These are phyloP conservation scores for Salix koriyanagi DNA, from an alignment of 345 rosid genomes.

Conservation along the genomic window DNA sequence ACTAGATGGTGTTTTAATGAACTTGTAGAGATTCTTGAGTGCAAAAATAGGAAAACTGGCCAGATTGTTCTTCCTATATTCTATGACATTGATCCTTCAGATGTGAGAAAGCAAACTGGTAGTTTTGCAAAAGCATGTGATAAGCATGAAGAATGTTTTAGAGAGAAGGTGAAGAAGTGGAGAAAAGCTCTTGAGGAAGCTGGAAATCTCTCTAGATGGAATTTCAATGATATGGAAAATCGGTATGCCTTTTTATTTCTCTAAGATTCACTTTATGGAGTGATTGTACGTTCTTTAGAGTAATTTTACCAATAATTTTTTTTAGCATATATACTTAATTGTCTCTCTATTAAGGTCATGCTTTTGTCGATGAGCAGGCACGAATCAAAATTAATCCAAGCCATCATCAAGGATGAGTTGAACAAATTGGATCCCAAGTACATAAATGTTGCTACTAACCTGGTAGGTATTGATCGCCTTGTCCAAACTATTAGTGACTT, in stretches of 20 bases:
- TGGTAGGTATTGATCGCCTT: neutral
- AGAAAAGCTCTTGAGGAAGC: neutral
- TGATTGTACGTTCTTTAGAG: too few species aligned
- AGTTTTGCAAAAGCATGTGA: too few species aligned
- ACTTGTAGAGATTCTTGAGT: too few species aligned
- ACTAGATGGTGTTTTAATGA: too few species aligned
- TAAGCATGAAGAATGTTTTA: too few species aligned
- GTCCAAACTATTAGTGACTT: neutral
- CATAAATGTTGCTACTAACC: neutral
- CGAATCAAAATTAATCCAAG: conserved; percentile 27
- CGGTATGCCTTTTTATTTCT: neutral
- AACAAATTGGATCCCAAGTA: conserved; percentile 12
- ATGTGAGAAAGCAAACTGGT: too few species aligned
- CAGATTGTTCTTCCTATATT: too few species aligned
- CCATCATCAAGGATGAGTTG: conserved; percentile 22
- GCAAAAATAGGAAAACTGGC: too few species aligned
- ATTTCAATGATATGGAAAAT: neutral
- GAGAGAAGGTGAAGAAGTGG: neutral
- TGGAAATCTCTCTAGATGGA: neutral
- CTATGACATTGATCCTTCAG: too few species aligned
- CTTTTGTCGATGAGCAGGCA: conserved; percentile 6
- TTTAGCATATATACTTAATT: too few species aligned
- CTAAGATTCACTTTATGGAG: too few species aligned
- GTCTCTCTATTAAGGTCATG: neutral
- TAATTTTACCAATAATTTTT: too few species aligned